Percentiles rank a stretch among this genome's conserved stretches.
phyloP scores from a whole-genome alignment of 805 yeast genomes.

The Lipomyces orientalis region DNA sequence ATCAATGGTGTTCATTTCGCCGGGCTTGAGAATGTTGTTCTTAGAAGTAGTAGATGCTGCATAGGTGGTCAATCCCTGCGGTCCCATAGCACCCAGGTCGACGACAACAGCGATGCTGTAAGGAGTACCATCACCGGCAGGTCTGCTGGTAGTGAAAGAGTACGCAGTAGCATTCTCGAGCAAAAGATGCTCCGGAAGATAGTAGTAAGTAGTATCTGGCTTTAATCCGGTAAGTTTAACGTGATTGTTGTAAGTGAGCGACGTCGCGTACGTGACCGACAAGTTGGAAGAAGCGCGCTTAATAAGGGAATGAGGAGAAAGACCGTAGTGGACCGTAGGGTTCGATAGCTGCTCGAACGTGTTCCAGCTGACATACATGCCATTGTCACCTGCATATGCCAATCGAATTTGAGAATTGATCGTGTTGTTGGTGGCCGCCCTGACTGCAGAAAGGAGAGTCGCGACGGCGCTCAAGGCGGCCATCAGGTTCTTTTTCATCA shows the following conservation, averaged over 20 bases:
- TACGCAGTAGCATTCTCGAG: conserved; percentile 25
- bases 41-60: conserved; percentile 17
- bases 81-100: conserved; percentile 38
- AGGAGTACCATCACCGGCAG: conserved; percentile 33
- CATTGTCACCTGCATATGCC: conserved; percentile 39
- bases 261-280: conserved; percentile 39
- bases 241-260: conserved; percentile 41
- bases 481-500: not conserved
- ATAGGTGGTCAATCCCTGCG: conserved; percentile 16
- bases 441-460: not conserved
- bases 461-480: conserved; percentile 4
- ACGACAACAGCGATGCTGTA: conserved; percentile 32
- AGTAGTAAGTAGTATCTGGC: conserved; percentile 43
- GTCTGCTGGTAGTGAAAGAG: conserved; percentile 35
- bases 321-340: conserved; percentile 42
- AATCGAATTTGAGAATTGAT: conserved; percentile 18
- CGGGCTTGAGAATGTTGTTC: conserved; percentile 15
- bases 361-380: conserved; percentile 43
- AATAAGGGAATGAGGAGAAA: conserved; percentile 18
- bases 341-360: conserved; percentile 34
- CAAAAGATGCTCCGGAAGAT: conserved; percentile 37
- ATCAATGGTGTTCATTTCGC: conserved; percentile 33
- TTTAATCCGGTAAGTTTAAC: conserved; percentile 40
- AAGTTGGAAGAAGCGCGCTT: conserved; percentile 11
- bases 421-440: conserved; percentile 2